Percentiles rank a stretch among this genome's conserved stretches.
Conservation (phyloP, 345 rosid genomes). For the Eucalyptus pauciflora region DNA sequence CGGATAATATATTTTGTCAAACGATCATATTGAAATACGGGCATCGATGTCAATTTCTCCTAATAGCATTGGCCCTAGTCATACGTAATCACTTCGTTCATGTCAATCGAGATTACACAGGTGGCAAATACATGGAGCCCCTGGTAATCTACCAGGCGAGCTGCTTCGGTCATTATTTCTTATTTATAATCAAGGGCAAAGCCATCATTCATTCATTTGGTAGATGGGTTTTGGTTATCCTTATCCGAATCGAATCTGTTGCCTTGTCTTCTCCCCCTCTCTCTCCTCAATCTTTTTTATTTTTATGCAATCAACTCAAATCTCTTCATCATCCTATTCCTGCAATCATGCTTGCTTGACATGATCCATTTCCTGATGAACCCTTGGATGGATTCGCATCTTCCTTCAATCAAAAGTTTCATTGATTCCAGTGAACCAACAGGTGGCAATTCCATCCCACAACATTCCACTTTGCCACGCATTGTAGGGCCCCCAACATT, state of each 20-base stretch:
- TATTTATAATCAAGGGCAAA: not conserved
- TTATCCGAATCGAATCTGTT: not conserved
- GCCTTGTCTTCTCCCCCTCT: not conserved
- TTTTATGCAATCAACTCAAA: not conserved
- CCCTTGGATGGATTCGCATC: not conserved
- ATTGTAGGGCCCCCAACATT: not conserved
- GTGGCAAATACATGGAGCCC: not conserved
- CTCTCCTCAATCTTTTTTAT: not conserved
- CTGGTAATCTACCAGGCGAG: not conserved
- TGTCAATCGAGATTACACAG: not conserved
- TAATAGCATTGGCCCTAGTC: not conserved
- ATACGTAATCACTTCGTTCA: not conserved
- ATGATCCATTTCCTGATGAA: not conserved
- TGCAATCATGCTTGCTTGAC: not conserved
- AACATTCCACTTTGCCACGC: not conserved
- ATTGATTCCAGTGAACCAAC: not conserved
- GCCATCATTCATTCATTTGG: not conserved
- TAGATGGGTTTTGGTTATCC: no score
- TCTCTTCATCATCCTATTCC: not conserved
- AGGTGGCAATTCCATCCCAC: not conserved
- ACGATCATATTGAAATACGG: not conserved
- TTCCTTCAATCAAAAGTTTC: not conserved
- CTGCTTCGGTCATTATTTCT: not conserved
- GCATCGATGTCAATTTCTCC: not conserved
- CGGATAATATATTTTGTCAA: not conserved